Evolutionary conservation across 352 stramenopile species (phyloP).

Genomic region (Phytopythium helicoides): DNA sequence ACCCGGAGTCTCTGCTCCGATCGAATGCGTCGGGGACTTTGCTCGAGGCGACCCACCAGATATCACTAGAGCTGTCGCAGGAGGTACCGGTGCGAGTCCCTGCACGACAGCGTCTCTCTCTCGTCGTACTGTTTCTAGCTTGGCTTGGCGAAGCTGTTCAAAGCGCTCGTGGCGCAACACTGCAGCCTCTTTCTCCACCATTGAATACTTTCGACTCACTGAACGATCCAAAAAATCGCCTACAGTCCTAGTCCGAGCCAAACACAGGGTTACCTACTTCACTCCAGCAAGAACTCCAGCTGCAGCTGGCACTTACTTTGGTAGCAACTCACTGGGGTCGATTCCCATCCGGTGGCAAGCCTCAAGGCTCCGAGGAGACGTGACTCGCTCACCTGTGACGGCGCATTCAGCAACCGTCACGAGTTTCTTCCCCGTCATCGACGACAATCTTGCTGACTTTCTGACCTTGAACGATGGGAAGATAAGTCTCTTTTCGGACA

Average conservation of each 20-base stretch:
- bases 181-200: slow-evolving; percentile 72
- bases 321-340: slow-evolving; percentile 57
- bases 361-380: slow-evolving; percentile 64
- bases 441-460: background rate
- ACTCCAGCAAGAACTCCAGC: too few relatives aligned
- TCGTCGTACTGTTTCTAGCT: slow-evolving; percentile 48
- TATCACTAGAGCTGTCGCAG: slow-evolving; percentile 21
- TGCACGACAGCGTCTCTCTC: slow-evolving; percentile 58
- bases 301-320: slow-evolving; percentile 45
- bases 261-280: too few relatives aligned
- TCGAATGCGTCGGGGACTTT: slow-evolving; percentile 3
- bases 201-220: slow-evolving; percentile 46
- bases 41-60: slow-evolving; percentile 10
- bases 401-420: slow-evolving; percentile 51
- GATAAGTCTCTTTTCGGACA: too few relatives aligned
- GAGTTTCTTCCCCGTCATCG: slow-evolving; percentile 33
- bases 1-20: slow-evolving; percentile 2
- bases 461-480: too few relatives aligned
- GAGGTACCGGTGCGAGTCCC: slow-evolving; percentile 23
- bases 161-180: slow-evolving; percentile 71
- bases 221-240: slow-evolving; percentile 51
- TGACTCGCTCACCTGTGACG: slow-evolving; percentile 48
- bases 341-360: slow-evolving; percentile 70
- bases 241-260: slow-evolving; percentile 12
- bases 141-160: slow-evolving; percentile 61